phyloP scores from a whole-genome alignment of 2,329 filamentous ascomycete genomes.

The Monosporascus sp. region DNA sequence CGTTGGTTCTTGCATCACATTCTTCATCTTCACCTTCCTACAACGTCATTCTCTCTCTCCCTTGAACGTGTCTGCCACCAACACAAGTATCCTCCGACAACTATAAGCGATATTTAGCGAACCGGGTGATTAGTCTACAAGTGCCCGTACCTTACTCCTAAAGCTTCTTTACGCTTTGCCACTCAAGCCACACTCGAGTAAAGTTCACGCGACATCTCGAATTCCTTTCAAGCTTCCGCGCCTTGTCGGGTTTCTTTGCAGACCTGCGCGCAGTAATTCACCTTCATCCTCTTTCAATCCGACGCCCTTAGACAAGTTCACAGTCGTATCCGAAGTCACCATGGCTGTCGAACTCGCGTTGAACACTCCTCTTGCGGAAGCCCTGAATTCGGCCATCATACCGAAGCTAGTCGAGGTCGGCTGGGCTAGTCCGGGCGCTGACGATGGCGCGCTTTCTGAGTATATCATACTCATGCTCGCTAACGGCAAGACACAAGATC shows the following conservation, averaged over 20 bases:
- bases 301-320: background rate
- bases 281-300: background rate
- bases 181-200: background rate
- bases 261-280: slow-evolving; percentile 1
- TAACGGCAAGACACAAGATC: slow-evolving; percentile 87
- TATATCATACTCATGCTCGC: slow-evolving; percentile 97
- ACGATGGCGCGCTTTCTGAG: slow-evolving; percentile 82
- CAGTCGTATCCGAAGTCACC: slow-evolving; percentile 17
- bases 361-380: slow-evolving; percentile 78
- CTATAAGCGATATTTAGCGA: background rate
- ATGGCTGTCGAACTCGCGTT: slow-evolving; percentile 77
- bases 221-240: slow-evolving; percentile 5
- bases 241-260: slow-evolving; percentile 1
- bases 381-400: slow-evolving; percentile 76
- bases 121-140: background rate
- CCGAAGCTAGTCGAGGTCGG: slow-evolving; percentile 89
- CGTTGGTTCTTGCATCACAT: background rate
- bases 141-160: background rate
- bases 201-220: background rate
- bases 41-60: slow-evolving; percentile 16
- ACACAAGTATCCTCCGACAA: background rate
- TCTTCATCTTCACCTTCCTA: slow-evolving; percentile 3
- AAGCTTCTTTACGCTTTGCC: background rate
- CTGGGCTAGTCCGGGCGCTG: slow-evolving; percentile 74
- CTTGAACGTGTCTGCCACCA: slow-evolving; percentile 1